Base-by-base conservation (phyloP, 2,329 filamentous ascomycete species). In the Fragosphaeria purpurea region DNA sequence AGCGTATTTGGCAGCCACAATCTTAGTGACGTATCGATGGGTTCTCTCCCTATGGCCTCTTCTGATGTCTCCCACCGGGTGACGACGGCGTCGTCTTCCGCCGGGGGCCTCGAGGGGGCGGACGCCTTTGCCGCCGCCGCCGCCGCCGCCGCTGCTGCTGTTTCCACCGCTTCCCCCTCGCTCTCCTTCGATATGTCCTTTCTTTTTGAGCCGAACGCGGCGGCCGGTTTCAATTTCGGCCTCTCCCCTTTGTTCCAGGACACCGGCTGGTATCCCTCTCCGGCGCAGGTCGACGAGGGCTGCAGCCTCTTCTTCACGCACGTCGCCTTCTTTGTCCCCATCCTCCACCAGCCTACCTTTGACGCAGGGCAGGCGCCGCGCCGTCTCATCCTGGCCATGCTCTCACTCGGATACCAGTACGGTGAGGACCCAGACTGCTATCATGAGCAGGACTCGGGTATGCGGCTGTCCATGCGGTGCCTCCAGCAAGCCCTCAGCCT, bases 371-470 rank as follows among this genome's bases (percentile, higher is more conserved):
- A 57, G 7, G 41, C 51, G 1, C 39, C 65, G 31, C 50, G 41
- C 6, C 51, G 62, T 31, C 51, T 70, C 31, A 51, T 65, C 4
- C 58, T 69, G 6, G 60, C 62, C 52, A 68, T 70, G 47, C 61
- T 70, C 11, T 66, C 57, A 4, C 59, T 70, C 3, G 65, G 58
- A 6, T 70, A 67, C 39, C 67, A 70, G 51, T 60, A 70, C 44
- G 65, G 66, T 12, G 60, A 64, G 22, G 65, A 68, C 47, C 66
- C 66, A 6, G 66, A 67, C 12, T 55, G 54, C 22, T 55, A 50
- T 6, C 50, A 62, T 30, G 46, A 61, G 44, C 40, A 49, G 38
- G 58, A 58, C 6, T 63, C 62, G 33, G 63, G 62, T 3, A 44
- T 47, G 9, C 54, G n/a, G 33, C 52, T 69, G 22, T 67, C 67